These are phyloP conservation scores for Hypoxylon perforatum DNA, from an alignment of 495 filamentous ascomycete species.

Conservation along the genomic window DNA sequence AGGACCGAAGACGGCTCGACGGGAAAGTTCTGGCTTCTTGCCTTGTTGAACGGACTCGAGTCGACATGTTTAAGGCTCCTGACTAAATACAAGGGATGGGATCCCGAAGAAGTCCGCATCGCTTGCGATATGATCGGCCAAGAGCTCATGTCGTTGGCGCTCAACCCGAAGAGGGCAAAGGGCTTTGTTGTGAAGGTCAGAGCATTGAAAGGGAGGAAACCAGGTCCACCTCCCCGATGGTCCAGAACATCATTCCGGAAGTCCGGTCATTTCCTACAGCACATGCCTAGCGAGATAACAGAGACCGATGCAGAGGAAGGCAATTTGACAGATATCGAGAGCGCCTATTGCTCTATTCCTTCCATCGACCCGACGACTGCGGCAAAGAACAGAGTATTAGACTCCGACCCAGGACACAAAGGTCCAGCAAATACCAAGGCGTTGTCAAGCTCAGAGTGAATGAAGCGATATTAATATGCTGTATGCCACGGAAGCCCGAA, in stretches of 20 bases:
- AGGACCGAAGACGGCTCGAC: slow-evolving; percentile 64
- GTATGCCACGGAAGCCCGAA: not conserved
- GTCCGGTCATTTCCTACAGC: slow-evolving; percentile 34
- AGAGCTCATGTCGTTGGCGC: slow-evolving; percentile 63
- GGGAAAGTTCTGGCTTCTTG: slow-evolving; percentile 74
- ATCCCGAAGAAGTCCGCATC: slow-evolving; percentile 61
- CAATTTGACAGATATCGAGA: slow-evolving; percentile 29
- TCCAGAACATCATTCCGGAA: slow-evolving; percentile 40
- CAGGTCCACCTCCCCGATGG: slow-evolving; percentile 42
- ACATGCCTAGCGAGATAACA: slow-evolving; percentile 17
- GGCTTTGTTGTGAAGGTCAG: slow-evolving; percentile 59
- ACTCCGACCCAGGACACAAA: slow-evolving; percentile 8
- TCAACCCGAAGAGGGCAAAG: slow-evolving; percentile 53
- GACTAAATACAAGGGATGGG: slow-evolving; percentile 69
- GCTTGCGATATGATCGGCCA: slow-evolving; percentile 64
- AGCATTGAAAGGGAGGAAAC: slow-evolving; percentile 68
- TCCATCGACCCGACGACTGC: slow-evolving; percentile 19
- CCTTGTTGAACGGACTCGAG: slow-evolving; percentile 73
- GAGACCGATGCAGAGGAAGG: slow-evolving; percentile 25
- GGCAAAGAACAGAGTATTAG: slow-evolving; percentile 10
- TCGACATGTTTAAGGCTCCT: slow-evolving; percentile 68
- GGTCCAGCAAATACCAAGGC: slow-evolving; percentile 1
- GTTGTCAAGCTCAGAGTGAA: slow-evolving; percentile 2
- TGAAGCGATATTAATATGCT: not conserved
- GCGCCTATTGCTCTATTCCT: slow-evolving; percentile 29